A percentile compares a stretch with the other conserved stretches of the same genome.
phyloP scores from a whole-genome alignment of 257 asterid species.

The Nicotiana paniculata region DNA sequence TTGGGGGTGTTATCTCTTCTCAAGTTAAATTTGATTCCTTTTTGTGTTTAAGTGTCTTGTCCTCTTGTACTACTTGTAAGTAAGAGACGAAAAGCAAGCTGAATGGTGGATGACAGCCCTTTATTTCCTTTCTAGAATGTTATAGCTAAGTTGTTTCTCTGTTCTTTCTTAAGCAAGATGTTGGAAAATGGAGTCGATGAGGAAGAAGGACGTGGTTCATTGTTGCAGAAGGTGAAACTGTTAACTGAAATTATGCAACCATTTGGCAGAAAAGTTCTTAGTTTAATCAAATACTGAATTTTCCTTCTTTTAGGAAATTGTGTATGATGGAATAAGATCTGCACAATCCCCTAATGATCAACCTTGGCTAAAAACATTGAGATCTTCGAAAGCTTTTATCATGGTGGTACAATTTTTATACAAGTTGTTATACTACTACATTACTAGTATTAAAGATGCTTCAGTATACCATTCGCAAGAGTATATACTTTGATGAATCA shows the following conservation, averaged over 20 bases:
- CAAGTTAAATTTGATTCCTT: neutral
- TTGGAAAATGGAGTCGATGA: neutral
- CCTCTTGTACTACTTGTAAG: neutral
- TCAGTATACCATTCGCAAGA: too few relatives aligned
- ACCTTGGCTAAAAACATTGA: neutral
- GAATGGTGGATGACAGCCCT: neutral
- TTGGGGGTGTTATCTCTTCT: neutral
- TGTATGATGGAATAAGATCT: neutral
- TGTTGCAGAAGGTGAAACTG: neutral
- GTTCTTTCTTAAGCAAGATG: neutral
- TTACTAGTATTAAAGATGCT: neutral
- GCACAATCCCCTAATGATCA: neutral
- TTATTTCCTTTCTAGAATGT: neutral
- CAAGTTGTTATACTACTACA: neutral
- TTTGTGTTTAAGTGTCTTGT: neutral
- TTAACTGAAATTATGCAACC: neutral
- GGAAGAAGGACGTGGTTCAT: neutral
- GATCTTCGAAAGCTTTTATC: neutral
- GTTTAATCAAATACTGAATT: neutral
- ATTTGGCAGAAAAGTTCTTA: neutral
- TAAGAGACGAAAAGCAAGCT: neutral
- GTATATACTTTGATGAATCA: too few relatives aligned
- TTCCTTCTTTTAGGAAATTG: neutral
- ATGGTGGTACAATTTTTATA: neutral
- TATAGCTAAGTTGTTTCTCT: neutral